Evolutionary conservation across 495 filamentous ascomycete species (phyloP), one percentile per base, ranked within the genome.

Genomic region (Bathelium albidoporum): DNA sequence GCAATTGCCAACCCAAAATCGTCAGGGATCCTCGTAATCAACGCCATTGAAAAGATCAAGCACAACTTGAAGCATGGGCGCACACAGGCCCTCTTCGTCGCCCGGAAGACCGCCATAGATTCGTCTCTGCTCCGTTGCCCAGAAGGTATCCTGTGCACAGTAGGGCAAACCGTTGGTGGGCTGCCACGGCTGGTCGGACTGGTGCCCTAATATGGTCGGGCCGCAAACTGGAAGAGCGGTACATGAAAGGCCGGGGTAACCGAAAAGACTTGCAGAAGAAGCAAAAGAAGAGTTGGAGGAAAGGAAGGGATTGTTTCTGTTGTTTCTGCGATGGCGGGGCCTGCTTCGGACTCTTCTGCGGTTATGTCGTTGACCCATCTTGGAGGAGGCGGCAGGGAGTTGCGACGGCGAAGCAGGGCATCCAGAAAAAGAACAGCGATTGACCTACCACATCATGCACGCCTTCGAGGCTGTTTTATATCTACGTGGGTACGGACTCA

Each of bases 21-120:
- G 10, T 68, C 67, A 73, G 16, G 69, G 67, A 65, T 75, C 73
- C 28, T 69, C 69, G 65, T 75, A 75, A 64, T 74, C 72, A 61
- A 68, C 31, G 41, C 71, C 72, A 60, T 73, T 63, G 65, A 75
- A 75, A 16, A 75, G 70, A 63, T 66, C 67, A 58, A 70, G 66
- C 34, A 75, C 73, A n/a, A 75, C 73, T 67, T 71, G 68, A 61
- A 75, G 61, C 73, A 75, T 75, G 0, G 67, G 69, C 24, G 70
- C 72, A 7, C 71, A 62, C 2, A 75, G 70, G 58, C 66, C 66
- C 41, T 65, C 66, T 63, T 72, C 70, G 49, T 73, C 71, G 49
- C 66, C 68, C 22, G 61, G 68, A 41, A 70, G 67, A 32, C 71
- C 71, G 39, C 71, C 71, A 52, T 70, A 73, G 45, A 72, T 58